Evolutionary conservation across 2,329 filamentous ascomycete genomes (phyloP).

Genomic region (Metarhizium guizhouense): DNA sequence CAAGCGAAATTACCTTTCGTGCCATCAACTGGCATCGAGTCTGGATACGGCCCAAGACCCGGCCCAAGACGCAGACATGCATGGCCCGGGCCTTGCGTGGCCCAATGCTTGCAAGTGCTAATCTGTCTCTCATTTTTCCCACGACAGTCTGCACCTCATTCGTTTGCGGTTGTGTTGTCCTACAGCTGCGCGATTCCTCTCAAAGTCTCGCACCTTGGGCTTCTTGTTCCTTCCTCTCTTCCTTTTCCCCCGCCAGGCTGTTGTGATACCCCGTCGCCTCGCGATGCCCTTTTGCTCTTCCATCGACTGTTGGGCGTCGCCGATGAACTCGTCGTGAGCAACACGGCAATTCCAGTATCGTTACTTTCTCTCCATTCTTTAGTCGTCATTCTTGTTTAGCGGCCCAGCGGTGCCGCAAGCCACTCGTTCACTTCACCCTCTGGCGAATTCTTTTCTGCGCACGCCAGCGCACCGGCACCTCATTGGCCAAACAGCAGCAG

Average conservation of each 20-base stretch:
- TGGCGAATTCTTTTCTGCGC: background rate
- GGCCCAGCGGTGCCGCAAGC: background rate
- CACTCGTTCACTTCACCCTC: conserved; percentile 1
- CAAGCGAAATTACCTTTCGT: conserved; percentile 15
- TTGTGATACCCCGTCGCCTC: conserved; percentile 5
- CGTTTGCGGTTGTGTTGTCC: background rate
- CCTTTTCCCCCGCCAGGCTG: background rate
- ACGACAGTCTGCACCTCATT: no score
- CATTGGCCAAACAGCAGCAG: background rate
- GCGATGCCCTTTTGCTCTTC: conserved; percentile 11
- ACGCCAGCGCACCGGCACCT: background rate
- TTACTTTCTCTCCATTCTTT: conserved; percentile 4
- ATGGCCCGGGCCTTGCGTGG: background rate
- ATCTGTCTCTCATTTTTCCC: background rate
- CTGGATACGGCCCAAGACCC: background rate
- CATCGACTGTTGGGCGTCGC: conserved; percentile 8
- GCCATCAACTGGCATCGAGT: background rate
- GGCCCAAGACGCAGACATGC: background rate
- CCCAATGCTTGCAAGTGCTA: background rate
- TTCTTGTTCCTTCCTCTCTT: background rate
- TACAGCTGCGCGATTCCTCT: background rate
- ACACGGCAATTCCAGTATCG: background rate
- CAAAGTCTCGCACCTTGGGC: background rate
- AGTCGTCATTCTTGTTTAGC: background rate
- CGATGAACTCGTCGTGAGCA: conserved; percentile 5